A percentile compares a stretch with the other conserved stretches of the same genome.
phyloP scores from a whole-genome alignment of 768 basidiomycete species.

The Pleurotus citrinopileatus region DNA sequence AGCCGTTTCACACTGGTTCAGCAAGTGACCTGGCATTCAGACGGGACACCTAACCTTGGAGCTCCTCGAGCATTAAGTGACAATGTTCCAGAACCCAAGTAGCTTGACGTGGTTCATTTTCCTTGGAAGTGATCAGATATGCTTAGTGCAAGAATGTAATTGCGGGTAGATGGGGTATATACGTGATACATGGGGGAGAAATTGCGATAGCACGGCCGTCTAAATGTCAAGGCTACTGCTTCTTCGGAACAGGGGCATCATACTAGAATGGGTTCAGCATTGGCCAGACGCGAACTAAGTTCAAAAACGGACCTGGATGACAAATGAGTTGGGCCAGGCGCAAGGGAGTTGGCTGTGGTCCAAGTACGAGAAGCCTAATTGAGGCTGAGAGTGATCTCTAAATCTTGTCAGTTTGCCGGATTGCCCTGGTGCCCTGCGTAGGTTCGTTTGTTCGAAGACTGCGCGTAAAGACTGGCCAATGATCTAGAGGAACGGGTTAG shows the following conservation, averaged over 20 bases:
- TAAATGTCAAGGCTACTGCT: background rate
- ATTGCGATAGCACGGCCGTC: background rate
- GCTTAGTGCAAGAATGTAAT: too few species aligned
- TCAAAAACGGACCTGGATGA: slow-evolving; percentile 14
- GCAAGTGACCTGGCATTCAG: slow-evolving; percentile 2
- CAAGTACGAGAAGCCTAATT: slow-evolving; percentile 9
- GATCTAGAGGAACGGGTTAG: slow-evolving; percentile 37
- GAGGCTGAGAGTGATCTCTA: background rate
- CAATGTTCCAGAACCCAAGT: slow-evolving; percentile 1
- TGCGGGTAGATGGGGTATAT: too few species aligned
- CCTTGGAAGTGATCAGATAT: too few species aligned
- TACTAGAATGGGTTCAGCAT: background rate
- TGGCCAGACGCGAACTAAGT: background rate
- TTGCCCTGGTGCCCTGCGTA: slow-evolving; percentile 65
- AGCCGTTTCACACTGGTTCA: slow-evolving; percentile 13
- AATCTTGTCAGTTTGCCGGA: slow-evolving; percentile 61
- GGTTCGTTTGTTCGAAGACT: slow-evolving; percentile 52
- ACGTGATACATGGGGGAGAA: background rate
- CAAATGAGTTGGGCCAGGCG: slow-evolving; percentile 15
- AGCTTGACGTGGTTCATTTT: background rate
- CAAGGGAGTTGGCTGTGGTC: slow-evolving; percentile 10
- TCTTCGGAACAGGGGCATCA: background rate
- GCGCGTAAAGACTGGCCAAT: slow-evolving; percentile 62
- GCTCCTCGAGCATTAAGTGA: background rate
- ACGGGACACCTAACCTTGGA: slow-evolving; percentile 3